A percentile compares a stretch with the other conserved stretches of the same genome.
phyloP scores from a whole-genome alignment of 495 filamentous ascomycete species.

The Xylaria palmicola region DNA sequence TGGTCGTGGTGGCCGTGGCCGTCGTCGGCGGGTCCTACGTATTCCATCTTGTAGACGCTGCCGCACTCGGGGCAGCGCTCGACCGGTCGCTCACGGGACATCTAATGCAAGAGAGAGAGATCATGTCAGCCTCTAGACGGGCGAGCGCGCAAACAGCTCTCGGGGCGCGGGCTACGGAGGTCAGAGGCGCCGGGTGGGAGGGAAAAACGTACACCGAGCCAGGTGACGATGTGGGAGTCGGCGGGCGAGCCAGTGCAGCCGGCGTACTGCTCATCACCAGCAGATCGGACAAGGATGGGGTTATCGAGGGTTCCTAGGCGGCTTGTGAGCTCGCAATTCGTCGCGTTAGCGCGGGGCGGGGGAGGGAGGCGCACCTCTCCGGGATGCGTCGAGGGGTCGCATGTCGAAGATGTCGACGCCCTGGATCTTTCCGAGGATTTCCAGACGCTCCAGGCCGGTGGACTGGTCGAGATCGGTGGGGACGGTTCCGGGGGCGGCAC shows the following conservation, averaged over 20 bases:
- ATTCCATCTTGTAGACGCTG: conserved; percentile 93
- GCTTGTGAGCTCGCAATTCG: conserved; percentile 13
- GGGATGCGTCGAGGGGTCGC: conserved; percentile 88
- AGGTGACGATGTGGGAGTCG: conserved; percentile 86
- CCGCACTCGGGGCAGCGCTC: conserved; percentile 96
- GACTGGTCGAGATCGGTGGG: conserved; percentile 92
- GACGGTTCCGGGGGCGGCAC: conserved; percentile 76
- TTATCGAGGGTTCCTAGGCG: conserved; percentile 77
- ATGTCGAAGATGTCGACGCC: conserved; percentile 98
- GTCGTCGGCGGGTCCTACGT: conserved; percentile 78
- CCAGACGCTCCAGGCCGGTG: conserved; percentile 95
- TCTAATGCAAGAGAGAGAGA: conserved; percentile 44
- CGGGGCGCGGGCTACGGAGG: not conserved
- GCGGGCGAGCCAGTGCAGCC: conserved; percentile 93
- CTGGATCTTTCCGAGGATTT: conserved; percentile 99
- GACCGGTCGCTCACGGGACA: conserved; percentile 84
- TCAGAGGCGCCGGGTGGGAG: not conserved
- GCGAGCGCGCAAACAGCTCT: not conserved
- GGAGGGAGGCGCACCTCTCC: conserved; percentile 63
- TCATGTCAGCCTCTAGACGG: conserved; percentile 15
- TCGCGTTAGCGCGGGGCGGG: not conserved
- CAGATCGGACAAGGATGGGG: conserved; percentile 85
- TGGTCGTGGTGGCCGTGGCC: conserved; percentile 54
- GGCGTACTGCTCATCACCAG: conserved; percentile 92
- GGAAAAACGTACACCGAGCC: conserved; percentile 71